These are phyloP conservation scores for Lanmaoa pseudosensibilis DNA, from an alignment of 768 basidiomycete genomes.

Conservation along the genomic window DNA sequence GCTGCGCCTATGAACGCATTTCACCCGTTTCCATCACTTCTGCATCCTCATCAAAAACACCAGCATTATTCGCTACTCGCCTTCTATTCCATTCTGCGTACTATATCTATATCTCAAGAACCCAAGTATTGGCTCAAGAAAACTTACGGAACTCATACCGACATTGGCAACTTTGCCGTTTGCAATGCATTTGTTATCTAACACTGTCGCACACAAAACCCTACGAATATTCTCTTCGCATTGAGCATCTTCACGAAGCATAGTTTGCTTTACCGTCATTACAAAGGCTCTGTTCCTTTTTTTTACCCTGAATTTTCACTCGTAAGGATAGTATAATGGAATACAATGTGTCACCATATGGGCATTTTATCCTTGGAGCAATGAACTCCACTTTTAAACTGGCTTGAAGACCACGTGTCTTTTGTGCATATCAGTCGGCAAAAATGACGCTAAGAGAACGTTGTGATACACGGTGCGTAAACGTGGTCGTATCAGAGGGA, in stretches of 20 bases:
- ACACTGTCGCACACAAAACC: constrained; percentile 27
- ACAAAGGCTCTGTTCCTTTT: constrained; percentile 6
- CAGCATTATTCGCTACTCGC: constrained; percentile 25
- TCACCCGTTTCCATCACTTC: constrained; percentile 12
- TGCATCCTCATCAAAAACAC: constrained; percentile 31
- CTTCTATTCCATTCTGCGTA: constrained; percentile 34
- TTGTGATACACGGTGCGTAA: constrained; percentile 15
- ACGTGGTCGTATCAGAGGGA: constrained; percentile 6
- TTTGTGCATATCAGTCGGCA: neutral
- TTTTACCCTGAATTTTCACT: constrained; percentile 8
- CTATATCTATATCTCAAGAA: constrained; percentile 40
- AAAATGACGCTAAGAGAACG: neutral
- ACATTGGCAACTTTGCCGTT: constrained; percentile 25
- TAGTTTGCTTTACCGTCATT: constrained; percentile 22
- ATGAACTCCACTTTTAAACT: too few relatives aligned
- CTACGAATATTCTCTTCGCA: constrained; percentile 25
- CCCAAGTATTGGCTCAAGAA: constrained; percentile 28
- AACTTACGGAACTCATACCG: constrained; percentile 37
- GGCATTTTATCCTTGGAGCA: neutral
- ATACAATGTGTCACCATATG: constrained; percentile 14
- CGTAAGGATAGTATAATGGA: constrained; percentile 19
- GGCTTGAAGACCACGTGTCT: neutral
- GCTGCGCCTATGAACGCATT: constrained; percentile 25
- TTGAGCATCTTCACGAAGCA: constrained; percentile 29
- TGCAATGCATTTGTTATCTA: constrained; percentile 38